Conservation (phyloP, 2,329 filamentous ascomycete genomes). For the Neopestalotiopsis sp. region DNA sequence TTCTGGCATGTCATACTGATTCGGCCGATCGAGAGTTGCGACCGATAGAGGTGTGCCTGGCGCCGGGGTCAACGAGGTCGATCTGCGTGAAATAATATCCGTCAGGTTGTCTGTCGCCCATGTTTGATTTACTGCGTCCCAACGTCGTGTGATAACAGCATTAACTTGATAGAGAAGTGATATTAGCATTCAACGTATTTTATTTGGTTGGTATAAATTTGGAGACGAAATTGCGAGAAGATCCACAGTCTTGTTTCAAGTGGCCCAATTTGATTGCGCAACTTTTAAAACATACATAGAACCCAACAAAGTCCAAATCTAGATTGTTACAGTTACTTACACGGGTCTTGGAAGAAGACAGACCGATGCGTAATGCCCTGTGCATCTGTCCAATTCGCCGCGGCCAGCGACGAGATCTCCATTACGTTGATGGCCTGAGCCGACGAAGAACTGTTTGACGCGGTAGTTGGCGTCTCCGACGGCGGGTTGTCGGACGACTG, state of each 20-base stretch:
- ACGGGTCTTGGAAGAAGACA: constrained; percentile 32
- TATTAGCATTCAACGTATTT: neutral
- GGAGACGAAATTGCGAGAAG: too few species aligned
- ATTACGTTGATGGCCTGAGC: constrained; percentile 21
- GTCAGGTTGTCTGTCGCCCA: constrained; percentile 27
- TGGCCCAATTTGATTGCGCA: too few species aligned
- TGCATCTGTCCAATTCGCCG: constrained; percentile 32
- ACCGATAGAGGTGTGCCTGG: constrained; percentile 23
- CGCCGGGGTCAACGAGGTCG: constrained; percentile 14
- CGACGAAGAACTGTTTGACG: neutral
- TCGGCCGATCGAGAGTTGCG: constrained; percentile 17
- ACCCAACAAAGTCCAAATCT: too few species aligned
- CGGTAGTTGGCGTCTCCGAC: neutral
- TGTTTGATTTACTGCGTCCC: constrained; percentile 28
- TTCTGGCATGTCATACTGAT: constrained; percentile 20
- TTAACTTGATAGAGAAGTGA: constrained; percentile 12
- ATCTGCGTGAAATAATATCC: constrained; percentile 19
- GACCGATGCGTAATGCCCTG: constrained; percentile 24
- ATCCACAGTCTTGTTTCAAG: too few species aligned
- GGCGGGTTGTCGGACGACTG: neutral
- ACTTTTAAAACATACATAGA: too few species aligned
- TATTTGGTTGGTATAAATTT: neutral
- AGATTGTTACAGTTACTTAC: neutral
- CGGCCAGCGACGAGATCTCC: constrained; percentile 26
- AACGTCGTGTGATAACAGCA: constrained; percentile 28